Conservation (phyloP, 75 land plant species). For the Pseudotsuga menziesii region DNA sequence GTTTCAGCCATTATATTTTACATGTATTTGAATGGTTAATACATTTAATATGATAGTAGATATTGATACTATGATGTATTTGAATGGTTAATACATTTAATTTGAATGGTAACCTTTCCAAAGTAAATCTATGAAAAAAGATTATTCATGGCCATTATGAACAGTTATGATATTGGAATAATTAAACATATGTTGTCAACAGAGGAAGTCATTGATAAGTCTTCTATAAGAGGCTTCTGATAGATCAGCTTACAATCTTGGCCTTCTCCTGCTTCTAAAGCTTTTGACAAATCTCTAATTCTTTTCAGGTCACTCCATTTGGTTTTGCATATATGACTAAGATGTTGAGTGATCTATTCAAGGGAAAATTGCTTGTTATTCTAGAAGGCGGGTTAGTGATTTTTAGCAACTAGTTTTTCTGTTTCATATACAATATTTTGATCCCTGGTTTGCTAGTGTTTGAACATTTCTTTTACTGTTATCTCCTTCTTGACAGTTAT, state of each 20-base stretch:
- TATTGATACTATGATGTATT: not conserved
- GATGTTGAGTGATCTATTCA: conserved; percentile 54
- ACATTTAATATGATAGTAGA: not conserved
- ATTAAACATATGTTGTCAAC: not conserved
- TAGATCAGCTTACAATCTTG: too few relatives aligned
- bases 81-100: not conserved
- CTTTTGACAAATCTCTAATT: not conserved
- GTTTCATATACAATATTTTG: not conserved
- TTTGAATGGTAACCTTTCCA: not conserved
- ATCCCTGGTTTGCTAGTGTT: not conserved
- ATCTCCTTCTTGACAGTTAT: conserved; percentile 42
- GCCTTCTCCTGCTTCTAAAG: not conserved
- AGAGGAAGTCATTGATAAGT: not conserved
- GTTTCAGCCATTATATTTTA: not conserved
- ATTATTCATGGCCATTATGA: not conserved
- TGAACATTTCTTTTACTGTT: not conserved
- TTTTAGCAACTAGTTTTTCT: not conserved
- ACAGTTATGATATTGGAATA: not conserved
- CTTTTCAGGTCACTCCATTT: conserved; percentile 72
- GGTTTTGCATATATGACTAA: conserved; percentile 92
- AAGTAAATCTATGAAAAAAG: not conserved
- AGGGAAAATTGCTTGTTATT: conserved; percentile 80
- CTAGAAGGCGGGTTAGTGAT: conserved; percentile 90
- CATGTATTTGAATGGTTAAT: not conserved
- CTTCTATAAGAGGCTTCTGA: too few relatives aligned